Percentiles rank a stretch among this genome's conserved stretches.
Conservation (phyloP, 1,284 basidiomycete genomes). For the Ceratorhiza oryzae-sativae region DNA sequence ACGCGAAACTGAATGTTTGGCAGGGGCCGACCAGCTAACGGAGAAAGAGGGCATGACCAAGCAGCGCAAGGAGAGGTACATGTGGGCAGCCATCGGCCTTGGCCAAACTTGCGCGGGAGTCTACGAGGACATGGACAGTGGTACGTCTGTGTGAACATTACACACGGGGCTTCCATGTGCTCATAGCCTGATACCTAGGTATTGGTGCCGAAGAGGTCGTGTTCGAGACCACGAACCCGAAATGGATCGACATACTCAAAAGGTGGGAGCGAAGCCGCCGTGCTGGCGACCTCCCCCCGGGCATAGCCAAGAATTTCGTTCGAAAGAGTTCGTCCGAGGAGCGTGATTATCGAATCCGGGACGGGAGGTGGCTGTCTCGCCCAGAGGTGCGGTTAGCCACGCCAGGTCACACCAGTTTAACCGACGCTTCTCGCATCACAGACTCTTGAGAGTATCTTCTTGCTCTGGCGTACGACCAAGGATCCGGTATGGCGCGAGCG, state of each 20-base stretch:
- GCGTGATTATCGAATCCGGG: constrained; percentile 56
- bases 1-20: not conserved
- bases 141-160: not conserved
- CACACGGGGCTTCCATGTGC: too few species aligned
- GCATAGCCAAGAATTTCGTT: constrained; percentile 49
- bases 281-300: constrained; percentile 59
- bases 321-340: not conserved
- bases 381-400: too few species aligned
- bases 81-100: constrained; percentile 72
- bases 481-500: constrained; percentile 74
- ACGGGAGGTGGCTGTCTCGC: constrained; percentile 60
- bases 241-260: constrained; percentile 63
- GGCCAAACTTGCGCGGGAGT: constrained; percentile 62
- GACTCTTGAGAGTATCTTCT: constrained; percentile 73
- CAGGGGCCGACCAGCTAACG: constrained; percentile 31
- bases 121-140: constrained; percentile 30
- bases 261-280: constrained; percentile 58
- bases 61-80: constrained; percentile 55
- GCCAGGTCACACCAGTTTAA: too few species aligned
- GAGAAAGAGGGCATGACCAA: constrained; percentile 36
- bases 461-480: constrained; percentile 74
- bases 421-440: constrained; percentile 47
- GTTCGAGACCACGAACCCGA: constrained; percentile 41
- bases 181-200: constrained; percentile 49
- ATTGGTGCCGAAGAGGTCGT: constrained; percentile 65